Base-by-base conservation (phyloP, 2,329 filamentous ascomycete genomes). In the Monosporascus sp. region DNA sequence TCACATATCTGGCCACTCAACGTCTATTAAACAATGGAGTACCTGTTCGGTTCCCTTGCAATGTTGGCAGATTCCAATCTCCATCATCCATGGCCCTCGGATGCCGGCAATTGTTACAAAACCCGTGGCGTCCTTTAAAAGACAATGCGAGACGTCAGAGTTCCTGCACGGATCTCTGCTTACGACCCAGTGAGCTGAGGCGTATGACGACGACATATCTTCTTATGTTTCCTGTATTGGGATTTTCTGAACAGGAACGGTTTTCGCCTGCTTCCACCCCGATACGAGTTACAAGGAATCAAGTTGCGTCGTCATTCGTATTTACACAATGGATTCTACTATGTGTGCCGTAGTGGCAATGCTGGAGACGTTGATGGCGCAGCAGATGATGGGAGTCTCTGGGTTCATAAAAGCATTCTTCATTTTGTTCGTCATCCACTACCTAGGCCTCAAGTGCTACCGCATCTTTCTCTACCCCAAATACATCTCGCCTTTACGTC, bases 401-500 rank as follows among this genome's bases (percentile, higher is more conserved):
- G 43, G 16, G 2, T 45, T 26, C 7, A 27, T 31, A 7, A 45
- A 45, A 16, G 26, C 20, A 9, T 26, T 45, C 43, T 14, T 45
- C 22, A 20, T 31, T 3, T 14, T 56, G 11, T 56, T 56, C 43
- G 43, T 49, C 3, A 40, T 37, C 6, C 55, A 56, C n/a, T 56
- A 56, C 41, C 24, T 56, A 2, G 46, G 37, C 3, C n/a, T 56
- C 17, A 54, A 54, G 40, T 54, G 20, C 40, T 54, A 54, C 40
- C 52, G 52, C 9, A 52, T 56, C 46, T 54, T 54, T 43, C 20
- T 54, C 38, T 56, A 56, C 27, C 52, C 43, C 22, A 44, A 46
- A 37, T 54, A 56, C 45, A 49, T 53, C 49, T 56, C 54, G 19
- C 54, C 52, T 20, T 9, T 45, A 9, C 43, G 43, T 45, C 43